A percentile compares a stretch with the other conserved stretches of the same genome.
phyloP scores from a whole-genome alignment of 257 asterid species.

The Henckelia pumila region DNA sequence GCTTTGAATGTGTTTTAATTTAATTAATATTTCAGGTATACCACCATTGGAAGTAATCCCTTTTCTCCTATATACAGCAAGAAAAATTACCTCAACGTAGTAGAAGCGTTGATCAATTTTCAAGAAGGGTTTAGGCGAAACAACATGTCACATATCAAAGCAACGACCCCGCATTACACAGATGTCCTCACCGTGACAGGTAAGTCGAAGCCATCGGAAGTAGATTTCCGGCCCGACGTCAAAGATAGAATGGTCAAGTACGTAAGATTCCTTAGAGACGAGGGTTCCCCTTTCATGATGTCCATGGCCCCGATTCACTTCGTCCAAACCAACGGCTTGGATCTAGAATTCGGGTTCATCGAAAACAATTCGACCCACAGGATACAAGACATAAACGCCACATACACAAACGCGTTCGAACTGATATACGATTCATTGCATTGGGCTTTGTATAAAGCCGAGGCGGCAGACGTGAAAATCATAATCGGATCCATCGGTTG shows the following conservation, averaged over 20 bases:
- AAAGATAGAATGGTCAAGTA: constrained; percentile 27
- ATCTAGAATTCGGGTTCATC: constrained; percentile 34
- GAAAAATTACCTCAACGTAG: neutral
- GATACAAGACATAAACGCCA: constrained; percentile 12
- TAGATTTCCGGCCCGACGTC: constrained; percentile 37
- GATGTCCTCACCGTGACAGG: constrained; percentile 13
- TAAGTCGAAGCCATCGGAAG: constrained; percentile 33
- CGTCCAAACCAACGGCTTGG: constrained; percentile 16
- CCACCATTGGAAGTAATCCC: neutral
- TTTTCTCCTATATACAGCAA: neutral
- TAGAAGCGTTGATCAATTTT: neutral
- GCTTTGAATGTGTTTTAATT: too few relatives aligned
- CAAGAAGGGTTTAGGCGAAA: constrained; percentile 1
- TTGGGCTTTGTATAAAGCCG: constrained; percentile 38
- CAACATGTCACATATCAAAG: neutral
- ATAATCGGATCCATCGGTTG: constrained; percentile 52
- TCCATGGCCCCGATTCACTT: constrained; percentile 40
- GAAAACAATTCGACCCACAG: constrained; percentile 30
- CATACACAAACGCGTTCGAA: constrained; percentile 44
- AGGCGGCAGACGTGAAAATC: constrained; percentile 27
- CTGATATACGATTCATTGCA: constrained; percentile 39
- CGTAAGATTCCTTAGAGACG: neutral
- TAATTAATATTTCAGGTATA: too few relatives aligned
- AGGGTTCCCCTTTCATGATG: constrained; percentile 34
- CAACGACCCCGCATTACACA: constrained; percentile 26